These are phyloP conservation scores for Allantophomopsis cytisporea DNA, from an alignment of 2,329 filamentous ascomycete genomes.

Conservation along the genomic window DNA sequence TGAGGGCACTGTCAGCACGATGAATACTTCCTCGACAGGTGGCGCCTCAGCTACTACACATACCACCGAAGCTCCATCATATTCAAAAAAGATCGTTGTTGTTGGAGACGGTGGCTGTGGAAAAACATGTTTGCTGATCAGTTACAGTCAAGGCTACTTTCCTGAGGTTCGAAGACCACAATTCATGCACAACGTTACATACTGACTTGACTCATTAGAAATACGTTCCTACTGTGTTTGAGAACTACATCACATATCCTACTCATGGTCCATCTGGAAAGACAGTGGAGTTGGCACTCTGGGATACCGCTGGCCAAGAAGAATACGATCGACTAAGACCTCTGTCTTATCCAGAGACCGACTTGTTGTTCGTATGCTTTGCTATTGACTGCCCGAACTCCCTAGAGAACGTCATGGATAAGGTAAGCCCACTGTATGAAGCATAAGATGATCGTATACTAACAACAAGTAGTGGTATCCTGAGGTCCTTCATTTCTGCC, in stretches of 20 bases:
- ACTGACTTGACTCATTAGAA: slow-evolving; percentile 43
- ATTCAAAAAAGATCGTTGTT: slow-evolving; percentile 98
- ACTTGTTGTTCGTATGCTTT: slow-evolving; percentile 97
- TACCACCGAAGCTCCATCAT: slow-evolving; percentile 80
- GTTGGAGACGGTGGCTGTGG: slow-evolving; percentile 96
- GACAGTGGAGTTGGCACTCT: slow-evolving; percentile 89
- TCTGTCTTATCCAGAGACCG: slow-evolving; percentile 94
- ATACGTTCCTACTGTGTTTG: slow-evolving; percentile 98
- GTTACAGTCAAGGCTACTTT: slow-evolving; percentile 97
- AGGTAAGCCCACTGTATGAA: slow-evolving; percentile 43
- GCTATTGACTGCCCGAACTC: slow-evolving; percentile 98
- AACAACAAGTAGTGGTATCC: slow-evolving; percentile 73
- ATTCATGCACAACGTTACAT: neutral
- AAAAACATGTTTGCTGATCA: slow-evolving; percentile 97
- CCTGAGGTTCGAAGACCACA: slow-evolving; percentile 60
- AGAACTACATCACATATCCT: slow-evolving; percentile 99
- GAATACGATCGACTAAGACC: slow-evolving; percentile 95
- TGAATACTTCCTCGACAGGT: slow-evolving; percentile 58
- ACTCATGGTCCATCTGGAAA: slow-evolving; percentile 80
- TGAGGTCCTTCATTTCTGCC: slow-evolving; percentile 97
- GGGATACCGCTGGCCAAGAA: slow-evolving; percentile 97
- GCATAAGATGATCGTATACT: slow-evolving; percentile 3
- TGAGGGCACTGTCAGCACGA: slow-evolving; percentile 82
- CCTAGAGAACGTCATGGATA: slow-evolving; percentile 96
- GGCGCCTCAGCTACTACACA: slow-evolving; percentile 70